Percentiles rank a stretch among this genome's conserved stretches.
phyloP scores from a whole-genome alignment of 805 yeast species.

The Starmerella floricola region DNA sequence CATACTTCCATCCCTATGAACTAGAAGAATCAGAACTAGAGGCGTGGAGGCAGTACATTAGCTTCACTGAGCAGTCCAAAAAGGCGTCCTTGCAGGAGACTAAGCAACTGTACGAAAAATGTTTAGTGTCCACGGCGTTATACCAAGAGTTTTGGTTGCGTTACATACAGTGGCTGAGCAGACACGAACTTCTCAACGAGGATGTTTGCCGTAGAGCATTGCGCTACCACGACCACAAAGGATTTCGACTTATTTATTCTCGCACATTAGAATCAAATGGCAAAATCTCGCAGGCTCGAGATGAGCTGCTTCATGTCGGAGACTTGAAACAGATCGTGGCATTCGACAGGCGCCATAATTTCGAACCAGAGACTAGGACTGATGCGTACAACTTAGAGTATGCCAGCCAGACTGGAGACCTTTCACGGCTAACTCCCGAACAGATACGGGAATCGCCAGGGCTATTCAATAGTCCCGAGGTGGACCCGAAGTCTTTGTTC shows the following conservation, averaged over 20 bases:
- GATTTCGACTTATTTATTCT: background rate
- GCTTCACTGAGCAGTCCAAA: conserved; percentile 35
- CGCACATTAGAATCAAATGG: conserved; percentile 12
- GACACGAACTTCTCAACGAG: background rate
- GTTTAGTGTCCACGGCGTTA: conserved; percentile 44
- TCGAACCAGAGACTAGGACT: background rate
- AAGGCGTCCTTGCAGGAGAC: conserved; percentile 28
- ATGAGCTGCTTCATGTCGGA: background rate
- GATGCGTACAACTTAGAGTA: conserved; percentile 3
- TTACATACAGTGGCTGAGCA: conserved; percentile 43
- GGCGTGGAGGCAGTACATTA: conserved; percentile 56
- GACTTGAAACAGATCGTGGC: conserved; percentile 8
- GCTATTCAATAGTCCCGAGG: background rate
- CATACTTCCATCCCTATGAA: conserved; percentile 43
- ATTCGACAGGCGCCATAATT: conserved; percentile 5
- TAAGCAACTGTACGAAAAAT: conserved; percentile 51
- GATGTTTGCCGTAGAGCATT: conserved; percentile 5
- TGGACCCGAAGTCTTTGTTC: conserved; percentile 1
- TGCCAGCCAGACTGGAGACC: conserved; percentile 4
- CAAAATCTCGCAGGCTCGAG: conserved; percentile 9
- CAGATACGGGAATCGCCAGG: background rate
- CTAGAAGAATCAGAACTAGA: conserved; percentile 36
- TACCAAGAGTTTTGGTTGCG: conserved; percentile 57
- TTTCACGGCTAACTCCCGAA: background rate
- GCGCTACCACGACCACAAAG: conserved; percentile 2